These are phyloP conservation scores for Metschnikowia arizonensis DNA, from an alignment of 805 yeast genomes.

Conservation along the genomic window DNA sequence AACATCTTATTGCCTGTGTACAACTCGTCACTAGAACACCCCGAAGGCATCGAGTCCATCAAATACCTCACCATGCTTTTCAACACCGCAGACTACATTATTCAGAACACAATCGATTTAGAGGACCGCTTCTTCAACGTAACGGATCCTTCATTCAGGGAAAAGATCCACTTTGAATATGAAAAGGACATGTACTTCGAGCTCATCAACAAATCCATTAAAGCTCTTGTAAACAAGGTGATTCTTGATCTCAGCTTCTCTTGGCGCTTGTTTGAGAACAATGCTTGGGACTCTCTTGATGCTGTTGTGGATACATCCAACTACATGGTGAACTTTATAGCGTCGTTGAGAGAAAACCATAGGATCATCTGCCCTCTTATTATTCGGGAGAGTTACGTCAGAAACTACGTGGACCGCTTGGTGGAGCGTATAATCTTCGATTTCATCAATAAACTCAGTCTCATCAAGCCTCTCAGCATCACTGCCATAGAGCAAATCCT, in stretches of 20 bases:
- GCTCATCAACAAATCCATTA: conserved; percentile 55
- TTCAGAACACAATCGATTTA: conserved; percentile 71
- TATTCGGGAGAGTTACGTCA: conserved; percentile 63
- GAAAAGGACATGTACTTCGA: conserved; percentile 55
- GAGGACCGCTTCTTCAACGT: conserved; percentile 53
- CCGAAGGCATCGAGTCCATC: conserved; percentile 53
- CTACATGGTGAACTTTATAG: conserved; percentile 58
- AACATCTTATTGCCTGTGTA: conserved; percentile 32
- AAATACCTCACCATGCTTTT: conserved; percentile 65
- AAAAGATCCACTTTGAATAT: conserved; percentile 48
- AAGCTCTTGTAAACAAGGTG: conserved; percentile 52
- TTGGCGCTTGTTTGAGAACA: conserved; percentile 80
- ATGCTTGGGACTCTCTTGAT: conserved; percentile 63
- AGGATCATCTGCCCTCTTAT: conserved; percentile 51
- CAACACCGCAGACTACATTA: conserved; percentile 87
- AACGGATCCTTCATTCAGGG: conserved; percentile 32
- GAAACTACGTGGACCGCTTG: conserved; percentile 71
- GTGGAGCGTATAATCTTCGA: conserved; percentile 60
- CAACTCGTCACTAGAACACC: conserved; percentile 19
- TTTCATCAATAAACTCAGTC: conserved; percentile 53
- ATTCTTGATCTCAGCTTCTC: conserved; percentile 58
- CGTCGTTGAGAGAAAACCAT: conserved; percentile 43
- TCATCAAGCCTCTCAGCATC: conserved; percentile 65
- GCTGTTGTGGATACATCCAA: conserved; percentile 70
- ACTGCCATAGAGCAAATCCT: conserved; percentile 62